phyloP scores from a whole-genome alignment of 108 stramenopile species.

The Fistulifera solaris region DNA sequence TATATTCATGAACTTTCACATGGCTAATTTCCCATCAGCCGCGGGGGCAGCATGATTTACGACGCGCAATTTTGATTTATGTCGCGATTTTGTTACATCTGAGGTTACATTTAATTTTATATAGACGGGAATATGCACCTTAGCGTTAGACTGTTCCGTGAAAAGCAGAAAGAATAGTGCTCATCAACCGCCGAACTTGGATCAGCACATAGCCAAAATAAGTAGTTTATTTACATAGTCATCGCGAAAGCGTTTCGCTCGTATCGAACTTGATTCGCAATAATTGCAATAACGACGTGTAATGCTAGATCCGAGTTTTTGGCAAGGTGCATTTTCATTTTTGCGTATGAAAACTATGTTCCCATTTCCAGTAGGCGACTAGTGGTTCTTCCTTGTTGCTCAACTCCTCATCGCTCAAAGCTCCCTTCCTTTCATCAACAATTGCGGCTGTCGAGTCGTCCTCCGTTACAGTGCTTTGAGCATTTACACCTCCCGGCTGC shows the following conservation, averaged over 20 bases:
- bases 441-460: neutral
- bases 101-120: too few relatives aligned
- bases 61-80: too few relatives aligned
- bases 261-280: slow-evolving; percentile 34
- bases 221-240: slow-evolving; percentile 19
- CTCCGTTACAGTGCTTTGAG: too few relatives aligned
- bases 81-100: too few relatives aligned
- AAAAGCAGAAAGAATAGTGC: too few relatives aligned
- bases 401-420: neutral
- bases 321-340: slow-evolving; percentile 43
- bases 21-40: too few relatives aligned
- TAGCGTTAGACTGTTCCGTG: too few relatives aligned
- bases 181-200: too few relatives aligned
- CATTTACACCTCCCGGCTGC: neutral
- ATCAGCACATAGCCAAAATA: too few relatives aligned
- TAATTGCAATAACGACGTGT: slow-evolving; percentile 36
- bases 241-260: slow-evolving; percentile 34
- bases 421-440: neutral
- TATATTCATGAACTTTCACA: too few relatives aligned
- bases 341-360: slow-evolving; percentile 25
- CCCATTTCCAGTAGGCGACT: slow-evolving; percentile 40
- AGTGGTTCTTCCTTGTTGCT: slow-evolving; percentile 18
- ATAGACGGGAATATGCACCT: too few relatives aligned
- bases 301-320: slow-evolving; percentile 34
- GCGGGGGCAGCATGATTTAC: too few relatives aligned